These are phyloP conservation scores for Oryza punctata DNA, from an alignment of 176 grass and related monocot genomes.

Conservation along the genomic window DNA sequence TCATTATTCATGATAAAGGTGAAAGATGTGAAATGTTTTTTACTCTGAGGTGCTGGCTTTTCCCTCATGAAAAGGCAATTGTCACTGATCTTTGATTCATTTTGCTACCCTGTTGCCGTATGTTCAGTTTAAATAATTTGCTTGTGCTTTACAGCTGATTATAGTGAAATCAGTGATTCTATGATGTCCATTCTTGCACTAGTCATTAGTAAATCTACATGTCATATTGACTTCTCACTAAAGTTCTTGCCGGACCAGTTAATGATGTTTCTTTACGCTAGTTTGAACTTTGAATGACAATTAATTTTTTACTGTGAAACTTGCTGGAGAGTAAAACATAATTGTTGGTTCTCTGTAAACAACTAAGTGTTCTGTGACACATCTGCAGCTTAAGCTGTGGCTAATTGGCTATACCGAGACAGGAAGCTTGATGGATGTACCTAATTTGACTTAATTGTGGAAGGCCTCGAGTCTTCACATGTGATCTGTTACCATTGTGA, in stretches of 20 bases:
- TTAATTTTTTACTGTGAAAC: conserved; percentile 11
- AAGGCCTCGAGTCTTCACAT: conserved; percentile 28
- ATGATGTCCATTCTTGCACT: background rate
- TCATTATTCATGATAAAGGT: background rate
- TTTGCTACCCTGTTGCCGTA: background rate
- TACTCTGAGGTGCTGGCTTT: background rate
- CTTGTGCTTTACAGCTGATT: background rate
- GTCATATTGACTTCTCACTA: background rate
- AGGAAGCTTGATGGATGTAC: conserved; percentile 33
- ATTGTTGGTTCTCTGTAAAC: conserved; percentile 30
- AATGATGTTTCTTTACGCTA: background rate
- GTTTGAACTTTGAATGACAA: background rate
- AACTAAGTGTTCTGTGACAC: conserved; percentile 34
- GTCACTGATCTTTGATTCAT: background rate
- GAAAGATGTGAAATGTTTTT: background rate
- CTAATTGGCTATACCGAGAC: conserved; percentile 44
- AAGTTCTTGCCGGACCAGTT: background rate
- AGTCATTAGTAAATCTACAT: background rate
- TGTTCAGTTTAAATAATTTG: conserved; percentile 19
- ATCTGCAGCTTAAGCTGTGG: conserved; percentile 63
- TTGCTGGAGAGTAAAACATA: conserved; percentile 34
- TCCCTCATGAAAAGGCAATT: background rate
- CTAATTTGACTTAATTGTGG: conserved; percentile 35
- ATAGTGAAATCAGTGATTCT: background rate
- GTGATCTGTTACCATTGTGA: conserved; percentile 32